phyloP scores from a whole-genome alignment of 1,284 basidiomycete genomes.

The Leccinum pallidistipes region DNA sequence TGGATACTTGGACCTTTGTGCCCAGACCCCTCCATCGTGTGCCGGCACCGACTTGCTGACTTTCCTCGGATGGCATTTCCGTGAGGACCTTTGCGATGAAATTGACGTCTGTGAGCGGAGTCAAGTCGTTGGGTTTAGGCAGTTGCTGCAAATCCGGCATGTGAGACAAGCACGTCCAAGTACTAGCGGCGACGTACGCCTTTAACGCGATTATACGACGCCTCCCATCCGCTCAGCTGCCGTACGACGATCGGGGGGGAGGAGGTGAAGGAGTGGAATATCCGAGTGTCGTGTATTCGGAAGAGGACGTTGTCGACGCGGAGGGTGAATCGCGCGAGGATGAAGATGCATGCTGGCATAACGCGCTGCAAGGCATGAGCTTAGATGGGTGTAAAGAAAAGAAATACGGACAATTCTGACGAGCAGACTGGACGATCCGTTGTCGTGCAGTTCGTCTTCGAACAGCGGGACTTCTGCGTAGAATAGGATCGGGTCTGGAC shows the following conservation, averaged over 20 bases:
- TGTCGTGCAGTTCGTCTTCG: constrained; percentile 94
- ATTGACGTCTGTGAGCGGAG: constrained; percentile 85
- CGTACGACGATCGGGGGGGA: constrained; percentile 66
- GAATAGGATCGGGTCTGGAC: constrained; percentile 92
- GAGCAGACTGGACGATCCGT: constrained; percentile 81
- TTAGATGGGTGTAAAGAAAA: background rate
- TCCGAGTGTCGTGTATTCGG: constrained; percentile 84
- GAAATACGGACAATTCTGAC: constrained; percentile 75
- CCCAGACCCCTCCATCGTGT: constrained; percentile 82
- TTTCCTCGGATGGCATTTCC: constrained; percentile 57
- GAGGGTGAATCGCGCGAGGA: constrained; percentile 90
- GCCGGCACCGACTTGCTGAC: constrained; percentile 60
- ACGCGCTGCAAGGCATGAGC: constrained; percentile 64
- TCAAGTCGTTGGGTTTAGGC: constrained; percentile 81
- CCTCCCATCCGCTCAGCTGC: constrained; percentile 89
- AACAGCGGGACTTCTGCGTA: constrained; percentile 92
- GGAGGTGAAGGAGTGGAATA: constrained; percentile 83
- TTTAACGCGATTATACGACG: constrained; percentile 81
- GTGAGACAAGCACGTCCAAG: constrained; percentile 2
- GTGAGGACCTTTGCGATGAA: constrained; percentile 82
- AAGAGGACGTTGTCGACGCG: constrained; percentile 96
- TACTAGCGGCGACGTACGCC: constrained; percentile 47
- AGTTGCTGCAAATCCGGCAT: constrained; percentile 53
- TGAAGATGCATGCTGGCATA: constrained; percentile 96
- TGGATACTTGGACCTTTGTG: constrained; percentile 44